Evolutionary conservation across 2,329 filamentous ascomycete genomes (phyloP).

Genomic region (Helicocarpus griseus): DNA sequence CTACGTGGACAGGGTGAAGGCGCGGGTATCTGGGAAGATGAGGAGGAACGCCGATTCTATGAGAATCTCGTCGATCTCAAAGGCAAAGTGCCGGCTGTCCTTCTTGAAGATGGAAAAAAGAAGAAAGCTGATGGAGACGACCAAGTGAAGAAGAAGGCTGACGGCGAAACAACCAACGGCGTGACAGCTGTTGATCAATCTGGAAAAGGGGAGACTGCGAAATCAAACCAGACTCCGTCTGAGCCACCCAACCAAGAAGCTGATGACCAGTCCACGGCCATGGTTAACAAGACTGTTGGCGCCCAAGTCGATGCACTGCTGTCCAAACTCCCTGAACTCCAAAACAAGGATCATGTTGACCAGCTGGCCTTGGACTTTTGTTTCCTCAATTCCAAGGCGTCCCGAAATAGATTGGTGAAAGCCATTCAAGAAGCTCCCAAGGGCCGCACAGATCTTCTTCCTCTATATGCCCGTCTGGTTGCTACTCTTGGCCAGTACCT

Average conservation of each 20-base stretch:
- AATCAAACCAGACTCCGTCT: constrained; percentile 31
- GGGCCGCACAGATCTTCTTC: constrained; percentile 80
- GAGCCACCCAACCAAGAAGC: constrained; percentile 42
- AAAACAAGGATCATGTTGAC: constrained; percentile 83
- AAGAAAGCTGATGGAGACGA: constrained; percentile 80
- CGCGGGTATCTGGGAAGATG: constrained; percentile 95
- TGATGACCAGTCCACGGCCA: constrained; percentile 85
- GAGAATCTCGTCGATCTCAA: constrained; percentile 93
- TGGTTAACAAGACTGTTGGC: constrained; percentile 94
- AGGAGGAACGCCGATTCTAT: constrained; percentile 95
- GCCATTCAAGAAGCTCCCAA: constrained; percentile 91
- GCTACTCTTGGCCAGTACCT: constrained; percentile 91
- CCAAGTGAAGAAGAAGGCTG: constrained; percentile 65
- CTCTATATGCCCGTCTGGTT: constrained; percentile 83
- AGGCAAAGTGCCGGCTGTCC: constrained; percentile 85
- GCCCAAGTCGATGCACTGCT: constrained; percentile 91
- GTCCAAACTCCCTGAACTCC: constrained; percentile 78
- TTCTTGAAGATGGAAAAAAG: constrained; percentile 91
- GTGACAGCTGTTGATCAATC: constrained; percentile 30
- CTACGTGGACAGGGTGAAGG: constrained; percentile 82
- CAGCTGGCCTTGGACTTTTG: constrained; percentile 93
- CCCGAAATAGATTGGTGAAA: constrained; percentile 86
- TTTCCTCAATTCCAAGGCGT: constrained; percentile 96
- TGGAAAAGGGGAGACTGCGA: constrained; percentile 25
- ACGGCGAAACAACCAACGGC: constrained; percentile 36